These are phyloP conservation scores for Diaporthe eres DNA, from an alignment of 2,329 filamentous ascomycete species.

Conservation along the genomic window DNA sequence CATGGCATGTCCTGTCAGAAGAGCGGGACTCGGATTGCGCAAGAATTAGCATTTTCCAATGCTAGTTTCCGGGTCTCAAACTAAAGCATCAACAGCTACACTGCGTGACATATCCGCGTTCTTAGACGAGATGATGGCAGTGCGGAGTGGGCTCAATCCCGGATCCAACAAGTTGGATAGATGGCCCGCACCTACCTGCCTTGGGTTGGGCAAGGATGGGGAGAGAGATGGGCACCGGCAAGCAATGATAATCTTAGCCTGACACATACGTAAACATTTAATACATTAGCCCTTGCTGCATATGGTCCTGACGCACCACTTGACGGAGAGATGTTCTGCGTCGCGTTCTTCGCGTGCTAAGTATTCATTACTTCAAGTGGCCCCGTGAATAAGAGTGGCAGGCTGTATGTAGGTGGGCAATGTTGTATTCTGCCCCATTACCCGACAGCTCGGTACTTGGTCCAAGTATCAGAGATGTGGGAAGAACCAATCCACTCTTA, in stretches of 20 bases:
- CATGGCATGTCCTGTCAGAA: background rate
- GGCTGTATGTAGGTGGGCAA: background rate
- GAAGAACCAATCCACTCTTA: background rate
- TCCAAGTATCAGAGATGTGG: background rate
- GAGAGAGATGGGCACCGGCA: background rate
- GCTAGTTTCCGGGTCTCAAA: background rate
- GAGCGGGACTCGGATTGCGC: background rate
- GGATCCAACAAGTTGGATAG: slow-evolving; percentile 30
- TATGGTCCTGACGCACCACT: background rate
- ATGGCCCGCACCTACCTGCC: background rate
- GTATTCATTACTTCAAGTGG: background rate
- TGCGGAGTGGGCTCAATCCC: background rate
- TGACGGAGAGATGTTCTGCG: background rate
- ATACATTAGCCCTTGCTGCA: slow-evolving; percentile 38
- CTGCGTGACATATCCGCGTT: background rate
- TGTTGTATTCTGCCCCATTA: background rate
- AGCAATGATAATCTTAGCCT: slow-evolving; percentile 34
- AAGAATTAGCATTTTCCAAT: background rate
- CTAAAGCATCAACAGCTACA: background rate
- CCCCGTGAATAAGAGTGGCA: background rate
- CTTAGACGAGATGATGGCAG: background rate
- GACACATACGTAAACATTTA: slow-evolving; percentile 39
- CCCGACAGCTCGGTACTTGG: background rate
- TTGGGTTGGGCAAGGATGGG: slow-evolving; percentile 7
- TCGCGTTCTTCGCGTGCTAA: background rate